Base-by-base conservation (phyloP, 2,329 filamentous ascomycete genomes). In the Lizonia empirigonia region DNA sequence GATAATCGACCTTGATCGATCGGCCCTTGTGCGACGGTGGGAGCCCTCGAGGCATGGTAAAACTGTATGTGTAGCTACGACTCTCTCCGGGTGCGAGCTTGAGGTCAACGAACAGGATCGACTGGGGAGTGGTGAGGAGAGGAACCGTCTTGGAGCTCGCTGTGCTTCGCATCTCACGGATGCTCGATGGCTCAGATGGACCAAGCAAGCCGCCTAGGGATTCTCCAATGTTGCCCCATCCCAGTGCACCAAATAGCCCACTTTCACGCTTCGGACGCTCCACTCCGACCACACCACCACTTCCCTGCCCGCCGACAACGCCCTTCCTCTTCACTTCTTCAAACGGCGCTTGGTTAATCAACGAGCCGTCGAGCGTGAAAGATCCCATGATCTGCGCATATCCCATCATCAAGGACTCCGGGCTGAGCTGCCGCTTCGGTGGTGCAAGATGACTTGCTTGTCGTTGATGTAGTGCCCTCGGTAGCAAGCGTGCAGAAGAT, bases 271-370 rank as follows among this genome's bases (percentile, higher is more conserved):
- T 94, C 1, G 79, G 80, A 13, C 83, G 82, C 59, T 95, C 90
- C 8, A 96, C 77, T 9, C 90, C 90, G 40, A 96, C 85, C 2
- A 96, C 91, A 26, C 91, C 91, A 34, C 90, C 90, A 27, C 90
- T 90, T 19, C 80, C 80, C 65, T 96, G 91, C 1, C 89, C 89
- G 39, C 91, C 90, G 5, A 96, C 84, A 6, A 96, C 91, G 2
- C 90, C 92, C 75, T 96, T 97, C 52, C 92, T 84, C 73, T 99
- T 99, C 30, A 97, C 92, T 64, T 95, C 90, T 68, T 99, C 94
- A 64, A 99, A 99, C 0, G 90, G 90, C 0, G 85, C 85, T 30
- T 95, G 86, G 64, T 95, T 93, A 53, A 99, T 86, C 18, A 99
- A 77, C 1, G 94, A 96, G 0, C 91, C 91, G 68, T 99, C 94